Base-by-base conservation (phyloP, 2,329 filamentous ascomycete species). In the Thielaviopsis ethacetica region DNA sequence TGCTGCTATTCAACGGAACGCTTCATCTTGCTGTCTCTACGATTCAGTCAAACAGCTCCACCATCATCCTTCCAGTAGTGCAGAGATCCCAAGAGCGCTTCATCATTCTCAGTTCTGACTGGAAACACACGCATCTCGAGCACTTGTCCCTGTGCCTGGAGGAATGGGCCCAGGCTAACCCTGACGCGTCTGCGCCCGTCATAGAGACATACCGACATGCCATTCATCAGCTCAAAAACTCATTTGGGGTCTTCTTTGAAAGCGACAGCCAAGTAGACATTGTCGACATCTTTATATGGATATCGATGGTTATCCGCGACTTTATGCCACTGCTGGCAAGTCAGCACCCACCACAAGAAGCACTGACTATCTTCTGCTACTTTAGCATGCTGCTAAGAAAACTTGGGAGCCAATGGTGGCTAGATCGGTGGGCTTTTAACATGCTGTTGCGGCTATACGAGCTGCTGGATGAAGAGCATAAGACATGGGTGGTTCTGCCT, bases 211-310 rank as follows among this genome's bases (percentile, higher is more conserved):
- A 71, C 63, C 57, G 63, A 1, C 59, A 63, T 3, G 68, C 69
- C 1, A 65, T 72, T 7, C 63, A 69, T 21, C 67, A 69, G 50
- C 65, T 74, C 6, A 67, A 70, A 21, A 65, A 65, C 53, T 66
- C 67, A 0, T 68, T 71, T 55, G 63, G 64, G 0, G 63, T 65
- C 17, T 61, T 67, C 34, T 64, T 61, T 44, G 21, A 53, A 15
- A 19, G 44, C 51, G 17, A 56, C 30, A 26, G 61, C 13, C 61
- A 60, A 9, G 64, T 68, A 13, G 72, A 75, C 54, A 64, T 69
- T 22, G 65, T 67, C 1, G 72, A 74, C 58, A 65, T 71, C 1
- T 73, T 74, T 58, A 64, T 71, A 5, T 74, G 72, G 71, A 65
- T 72, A 53, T 73, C 70, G 63, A 57, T 62, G 26, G 65, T 71